Conservation (phyloP, 495 filamentous ascomycete species). For the Hypoxylon rickii region DNA sequence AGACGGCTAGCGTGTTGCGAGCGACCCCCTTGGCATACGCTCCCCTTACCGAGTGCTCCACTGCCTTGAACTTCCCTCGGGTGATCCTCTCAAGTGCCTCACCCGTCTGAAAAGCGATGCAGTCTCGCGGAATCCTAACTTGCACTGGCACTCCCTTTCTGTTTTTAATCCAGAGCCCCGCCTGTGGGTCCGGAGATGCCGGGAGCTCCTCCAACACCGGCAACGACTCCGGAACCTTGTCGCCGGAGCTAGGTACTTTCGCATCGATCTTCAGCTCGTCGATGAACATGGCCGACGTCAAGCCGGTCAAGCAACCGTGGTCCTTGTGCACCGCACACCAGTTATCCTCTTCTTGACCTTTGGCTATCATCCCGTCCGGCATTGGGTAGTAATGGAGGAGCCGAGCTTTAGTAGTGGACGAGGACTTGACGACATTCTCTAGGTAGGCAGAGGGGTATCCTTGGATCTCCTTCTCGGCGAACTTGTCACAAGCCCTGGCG, state of each 20-base stretch:
- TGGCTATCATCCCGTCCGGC: conserved; percentile 36
- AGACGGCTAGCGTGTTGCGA: conserved; percentile 93
- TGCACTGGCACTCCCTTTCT: conserved; percentile 77
- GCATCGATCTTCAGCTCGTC: conserved; percentile 70
- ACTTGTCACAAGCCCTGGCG: conserved; percentile 83
- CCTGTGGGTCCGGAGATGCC: conserved; percentile 74
- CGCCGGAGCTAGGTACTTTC: conserved; percentile 40
- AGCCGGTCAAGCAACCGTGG: conserved; percentile 89
- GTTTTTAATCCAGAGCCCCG: conserved; percentile 91
- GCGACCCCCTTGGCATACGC: conserved; percentile 62
- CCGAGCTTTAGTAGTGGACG: conserved; percentile 87
- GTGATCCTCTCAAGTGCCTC: conserved; percentile 91
- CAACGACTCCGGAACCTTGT: conserved; percentile 40
- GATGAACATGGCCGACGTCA: conserved; percentile 95
- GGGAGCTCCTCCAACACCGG: conserved; percentile 69
- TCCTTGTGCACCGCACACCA: conserved; percentile 97
- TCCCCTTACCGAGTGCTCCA: conserved; percentile 94
- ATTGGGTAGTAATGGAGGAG: conserved; percentile 92
- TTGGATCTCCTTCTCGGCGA: conserved; percentile 74
- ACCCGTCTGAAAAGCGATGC: conserved; percentile 94
- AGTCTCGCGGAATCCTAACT: conserved; percentile 86
- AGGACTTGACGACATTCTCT: conserved; percentile 82
- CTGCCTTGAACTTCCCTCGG: conserved; percentile 82
- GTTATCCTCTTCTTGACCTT: conserved; percentile 69
- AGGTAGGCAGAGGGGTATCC: conserved; percentile 79